Evolutionary conservation across 2,329 filamentous ascomycete species (phyloP).

Genomic region (Fusarium praegraminearum): DNA sequence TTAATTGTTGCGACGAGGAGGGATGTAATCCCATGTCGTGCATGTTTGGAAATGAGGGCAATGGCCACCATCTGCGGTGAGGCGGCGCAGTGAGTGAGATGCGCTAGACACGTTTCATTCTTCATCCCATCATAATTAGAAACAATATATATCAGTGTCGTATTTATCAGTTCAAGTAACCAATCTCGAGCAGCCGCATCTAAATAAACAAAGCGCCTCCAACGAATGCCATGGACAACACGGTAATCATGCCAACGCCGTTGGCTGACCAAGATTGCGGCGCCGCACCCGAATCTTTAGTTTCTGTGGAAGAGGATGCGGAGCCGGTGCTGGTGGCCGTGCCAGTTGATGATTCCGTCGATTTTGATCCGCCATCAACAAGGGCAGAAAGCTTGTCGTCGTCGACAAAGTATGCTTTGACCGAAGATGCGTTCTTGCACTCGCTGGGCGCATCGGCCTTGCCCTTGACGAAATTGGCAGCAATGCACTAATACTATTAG

Average conservation of each 20-base stretch:
- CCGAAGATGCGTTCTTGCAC: conserved; percentile 54
- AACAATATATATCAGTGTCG: conserved; percentile 8
- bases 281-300: conserved; percentile 43
- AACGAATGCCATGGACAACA: conserved; percentile 47
- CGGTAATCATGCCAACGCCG: conserved; percentile 42
- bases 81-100: conserved; percentile 14
- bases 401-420: conserved; percentile 49
- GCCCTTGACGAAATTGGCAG: conserved; percentile 66
- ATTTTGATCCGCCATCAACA: conserved; percentile 38
- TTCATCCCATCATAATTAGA: conserved; percentile 6
- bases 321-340: conserved; percentile 38
- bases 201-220: conserved; percentile 50
- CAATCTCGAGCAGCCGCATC: conserved; percentile 3
- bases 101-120: not conserved
- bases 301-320: conserved; percentile 37
- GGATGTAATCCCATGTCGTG: conserved; percentile 3
- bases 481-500: conserved; percentile 59
- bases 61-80: not conserved
- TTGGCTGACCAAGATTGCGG: conserved; percentile 43
- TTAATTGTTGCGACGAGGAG: conserved; percentile 2
- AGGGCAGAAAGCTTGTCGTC: conserved; percentile 54
- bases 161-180: not conserved
- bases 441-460: conserved; percentile 48
- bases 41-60: not conserved
- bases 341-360: conserved; percentile 20